A percentile compares a stretch with the other conserved stretches of the same genome.
phyloP scores from a whole-genome alignment of 352 stramenopile genomes.

The Pythium oligandrum region DNA sequence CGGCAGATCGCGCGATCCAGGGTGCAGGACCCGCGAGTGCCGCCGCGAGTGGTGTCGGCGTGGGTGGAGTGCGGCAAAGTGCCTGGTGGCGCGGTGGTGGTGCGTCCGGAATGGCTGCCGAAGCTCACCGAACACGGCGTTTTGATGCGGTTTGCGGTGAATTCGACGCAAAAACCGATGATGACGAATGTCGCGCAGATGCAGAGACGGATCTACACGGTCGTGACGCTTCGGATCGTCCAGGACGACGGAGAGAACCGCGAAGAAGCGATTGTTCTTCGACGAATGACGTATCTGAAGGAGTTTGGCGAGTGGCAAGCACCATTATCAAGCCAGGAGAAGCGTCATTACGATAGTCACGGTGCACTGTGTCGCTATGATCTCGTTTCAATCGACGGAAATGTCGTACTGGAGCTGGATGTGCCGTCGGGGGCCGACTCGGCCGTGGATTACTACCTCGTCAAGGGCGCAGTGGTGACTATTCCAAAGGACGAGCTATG shows the following conservation, averaged over 20 bases:
- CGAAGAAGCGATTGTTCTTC: conserved; percentile 15
- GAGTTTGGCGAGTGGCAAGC: conserved; percentile 55
- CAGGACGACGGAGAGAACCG: background rate
- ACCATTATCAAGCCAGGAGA: conserved; percentile 22
- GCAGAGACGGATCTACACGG: conserved; percentile 50
- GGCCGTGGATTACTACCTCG: conserved; percentile 55
- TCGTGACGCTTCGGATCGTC: conserved; percentile 38
- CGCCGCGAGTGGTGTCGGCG: conserved; percentile 41
- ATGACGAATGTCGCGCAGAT: conserved; percentile 51
- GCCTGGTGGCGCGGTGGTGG: conserved; percentile 6
- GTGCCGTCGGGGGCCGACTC: conserved; percentile 42
- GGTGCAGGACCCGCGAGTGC: conserved; percentile 43
- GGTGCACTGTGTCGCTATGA: conserved; percentile 39
- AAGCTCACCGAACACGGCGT: conserved; percentile 16
- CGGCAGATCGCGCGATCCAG: conserved; percentile 34
- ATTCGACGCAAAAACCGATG: conserved; percentile 32
- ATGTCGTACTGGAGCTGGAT: conserved; percentile 41
- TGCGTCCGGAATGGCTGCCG: conserved; percentile 10
- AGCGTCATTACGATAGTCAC: conserved; percentile 23
- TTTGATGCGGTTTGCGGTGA: conserved; percentile 7
- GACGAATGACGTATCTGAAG: conserved; percentile 47
- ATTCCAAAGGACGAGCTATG: conserved; percentile 49
- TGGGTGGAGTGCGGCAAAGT: conserved; percentile 58
- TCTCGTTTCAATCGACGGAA: conserved; percentile 45
- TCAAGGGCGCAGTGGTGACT: conserved; percentile 36